These are phyloP conservation scores for Gossypium lobatum DNA, from an alignment of 441 rosid species.

Conservation along the genomic window DNA sequence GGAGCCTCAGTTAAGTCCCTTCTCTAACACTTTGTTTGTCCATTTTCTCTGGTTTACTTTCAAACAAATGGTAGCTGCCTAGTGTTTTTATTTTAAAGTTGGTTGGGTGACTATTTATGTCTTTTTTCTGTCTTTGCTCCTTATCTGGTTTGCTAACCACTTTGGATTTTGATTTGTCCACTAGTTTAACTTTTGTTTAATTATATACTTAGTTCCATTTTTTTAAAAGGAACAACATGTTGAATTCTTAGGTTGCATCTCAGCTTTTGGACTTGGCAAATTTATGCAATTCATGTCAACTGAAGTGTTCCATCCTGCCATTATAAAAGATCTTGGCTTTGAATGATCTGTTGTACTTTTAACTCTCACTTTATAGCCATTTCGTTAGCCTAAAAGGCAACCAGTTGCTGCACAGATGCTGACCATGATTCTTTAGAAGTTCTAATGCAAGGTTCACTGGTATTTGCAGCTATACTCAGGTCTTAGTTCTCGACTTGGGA, in stretches of 20 bases:
- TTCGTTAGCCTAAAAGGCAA: not conserved
- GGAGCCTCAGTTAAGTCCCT: not conserved
- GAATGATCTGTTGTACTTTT: constrained; percentile 2
- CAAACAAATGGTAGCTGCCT: not conserved
- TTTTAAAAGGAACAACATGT: not conserved
- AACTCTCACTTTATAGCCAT: not conserved
- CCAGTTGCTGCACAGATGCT: not conserved
- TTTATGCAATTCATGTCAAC: constrained; percentile 3
- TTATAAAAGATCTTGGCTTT: not conserved
- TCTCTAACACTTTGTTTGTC: not conserved
- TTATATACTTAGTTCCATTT: not conserved
- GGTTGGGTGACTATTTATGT: not conserved
- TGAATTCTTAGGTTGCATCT: not conserved
- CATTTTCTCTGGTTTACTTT: not conserved
- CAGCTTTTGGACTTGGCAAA: not conserved
- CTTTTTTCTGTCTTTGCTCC: not conserved
- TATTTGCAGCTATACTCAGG: constrained; percentile 61
- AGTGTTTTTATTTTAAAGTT: not conserved
- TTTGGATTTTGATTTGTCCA: constrained; percentile 1
- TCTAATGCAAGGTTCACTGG: constrained; percentile 20
- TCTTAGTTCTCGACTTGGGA: constrained; percentile 76
- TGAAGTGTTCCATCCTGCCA: not conserved
- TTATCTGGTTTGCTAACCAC: not conserved
- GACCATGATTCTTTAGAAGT: not conserved
- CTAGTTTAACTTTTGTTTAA: not conserved